Evolutionary conservation across 768 basidiomycete species (phyloP).

Genomic region (Collybia nuda): DNA sequence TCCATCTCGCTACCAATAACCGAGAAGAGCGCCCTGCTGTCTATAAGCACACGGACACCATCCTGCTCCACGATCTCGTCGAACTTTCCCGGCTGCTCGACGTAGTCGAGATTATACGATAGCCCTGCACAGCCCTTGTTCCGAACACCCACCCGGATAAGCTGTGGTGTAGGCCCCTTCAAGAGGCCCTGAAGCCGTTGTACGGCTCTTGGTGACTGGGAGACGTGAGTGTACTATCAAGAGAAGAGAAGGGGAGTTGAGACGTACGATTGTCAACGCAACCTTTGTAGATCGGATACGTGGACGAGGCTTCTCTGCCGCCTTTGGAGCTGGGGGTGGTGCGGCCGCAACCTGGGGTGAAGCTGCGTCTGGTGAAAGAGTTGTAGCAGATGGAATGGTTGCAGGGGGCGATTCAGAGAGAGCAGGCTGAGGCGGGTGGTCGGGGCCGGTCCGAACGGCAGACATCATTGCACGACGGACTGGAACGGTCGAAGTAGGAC

Average conservation of each 20-base stretch:
- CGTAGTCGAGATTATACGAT: conserved; percentile 92
- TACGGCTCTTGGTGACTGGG: conserved; percentile 80
- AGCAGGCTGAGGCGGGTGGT: conserved; percentile 20
- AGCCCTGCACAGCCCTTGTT: conserved; percentile 96
- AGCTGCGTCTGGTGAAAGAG: conserved; percentile 56
- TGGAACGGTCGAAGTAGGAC: conserved; percentile 30
- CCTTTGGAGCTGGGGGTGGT: conserved; percentile 64
- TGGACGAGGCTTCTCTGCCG: conserved; percentile 61
- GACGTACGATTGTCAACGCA: conserved; percentile 69
- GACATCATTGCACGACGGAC: conserved; percentile 69
- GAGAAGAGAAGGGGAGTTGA: conserved; percentile 1
- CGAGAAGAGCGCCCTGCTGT: conserved; percentile 94
- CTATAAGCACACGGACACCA: conserved; percentile 90
- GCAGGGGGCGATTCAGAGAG: conserved; percentile 51
- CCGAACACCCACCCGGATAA: conserved; percentile 92
- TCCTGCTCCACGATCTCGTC: conserved; percentile 98
- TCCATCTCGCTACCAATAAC: conserved; percentile 99
- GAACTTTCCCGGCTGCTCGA: conserved; percentile 84
- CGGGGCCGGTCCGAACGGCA: conserved; percentile 44
- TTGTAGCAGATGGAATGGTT: conserved; percentile 43
- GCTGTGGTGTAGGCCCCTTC: conserved; percentile 82
- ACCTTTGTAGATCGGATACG: conserved; percentile 73
- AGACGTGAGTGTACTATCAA: conserved; percentile 4
- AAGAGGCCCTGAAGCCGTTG: conserved; percentile 70
- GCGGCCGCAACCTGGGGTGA: conserved; percentile 73